Conservation (phyloP, 73 alveolate species). For the Paramecium octaurelia region DNA sequence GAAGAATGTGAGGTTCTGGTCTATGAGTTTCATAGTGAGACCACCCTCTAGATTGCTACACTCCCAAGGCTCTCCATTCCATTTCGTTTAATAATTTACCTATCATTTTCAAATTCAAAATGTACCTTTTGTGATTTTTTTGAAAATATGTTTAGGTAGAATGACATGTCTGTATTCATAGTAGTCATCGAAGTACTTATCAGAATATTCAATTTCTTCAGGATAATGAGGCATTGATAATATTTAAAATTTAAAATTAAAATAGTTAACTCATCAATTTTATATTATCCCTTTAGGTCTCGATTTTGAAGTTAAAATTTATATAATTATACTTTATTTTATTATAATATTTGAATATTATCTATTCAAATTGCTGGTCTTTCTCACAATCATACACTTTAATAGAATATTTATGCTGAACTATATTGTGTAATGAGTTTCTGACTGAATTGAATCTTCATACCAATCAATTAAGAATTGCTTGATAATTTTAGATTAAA, state of each 20-base stretch:
- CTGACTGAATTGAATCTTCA: too few relatives aligned
- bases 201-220: conserved; percentile 90
- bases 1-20: conserved; percentile 94
- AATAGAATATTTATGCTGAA: too few relatives aligned
- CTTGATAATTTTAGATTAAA: background rate
- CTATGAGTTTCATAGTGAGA: conserved; percentile 89
- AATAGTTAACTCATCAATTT: background rate
- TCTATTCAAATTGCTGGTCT: too few relatives aligned
- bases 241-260: background rate
- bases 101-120: conserved; percentile 64
- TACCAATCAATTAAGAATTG: too few relatives aligned
- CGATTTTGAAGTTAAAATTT: too few relatives aligned
- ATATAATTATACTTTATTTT: too few relatives aligned
- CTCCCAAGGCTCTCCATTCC: conserved; percentile 95
- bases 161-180: conserved; percentile 90
- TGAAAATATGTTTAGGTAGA: conserved; percentile 75
- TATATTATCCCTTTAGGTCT: background rate
- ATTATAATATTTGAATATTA: too few relatives aligned
- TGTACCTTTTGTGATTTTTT: conserved; percentile 75
- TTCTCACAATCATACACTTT: background rate
- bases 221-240: conserved; percentile 89
- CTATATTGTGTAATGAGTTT: too few relatives aligned
- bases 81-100: conserved; percentile 81
- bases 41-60: conserved; percentile 92
- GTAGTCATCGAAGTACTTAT: conserved; percentile 83